Evolutionary conservation across 768 basidiomycete species (phyloP).

Genomic region (Leccinum olivaceopallidum): DNA sequence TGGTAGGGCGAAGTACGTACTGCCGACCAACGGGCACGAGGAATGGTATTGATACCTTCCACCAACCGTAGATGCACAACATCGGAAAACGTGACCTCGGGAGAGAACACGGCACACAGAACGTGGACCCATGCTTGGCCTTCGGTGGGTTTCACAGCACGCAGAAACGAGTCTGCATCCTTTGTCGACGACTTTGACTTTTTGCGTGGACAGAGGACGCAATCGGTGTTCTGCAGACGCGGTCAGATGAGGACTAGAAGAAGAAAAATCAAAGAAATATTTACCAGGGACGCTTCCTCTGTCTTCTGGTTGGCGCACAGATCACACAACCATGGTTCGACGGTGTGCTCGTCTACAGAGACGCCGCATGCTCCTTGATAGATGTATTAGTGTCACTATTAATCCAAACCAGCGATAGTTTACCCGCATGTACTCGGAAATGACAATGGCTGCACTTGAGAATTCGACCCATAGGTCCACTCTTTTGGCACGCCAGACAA

Average conservation of each 20-base stretch:
- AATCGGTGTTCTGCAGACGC: conserved; percentile 66
- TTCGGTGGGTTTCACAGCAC: conserved; percentile 87
- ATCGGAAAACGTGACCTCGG: conserved; percentile 83
- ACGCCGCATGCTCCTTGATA: conserved; percentile 66
- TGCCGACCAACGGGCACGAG: conserved; percentile 68
- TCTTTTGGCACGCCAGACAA: conserved; percentile 75
- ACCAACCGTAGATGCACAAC: conserved; percentile 70
- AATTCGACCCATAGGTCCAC: conserved; percentile 74
- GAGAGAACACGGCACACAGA: conserved; percentile 84
- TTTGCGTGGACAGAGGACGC: conserved; percentile 76
- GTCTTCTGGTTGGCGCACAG: conserved; percentile 83
- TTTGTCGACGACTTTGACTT: conserved; percentile 40
- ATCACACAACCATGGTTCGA: conserved; percentile 85
- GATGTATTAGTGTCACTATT: conserved; percentile 8
- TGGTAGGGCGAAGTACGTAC: conserved; percentile 44
- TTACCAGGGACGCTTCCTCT: conserved; percentile 73
- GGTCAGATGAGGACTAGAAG: conserved; percentile 1
- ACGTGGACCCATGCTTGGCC: conserved; percentile 93
- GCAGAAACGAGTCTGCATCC: conserved; percentile 62
- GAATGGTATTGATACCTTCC: conserved; percentile 81
- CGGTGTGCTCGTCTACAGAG: conserved; percentile 56
- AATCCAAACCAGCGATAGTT: not conserved
- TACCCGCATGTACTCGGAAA: conserved; percentile 80
- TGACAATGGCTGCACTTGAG: conserved; percentile 81
- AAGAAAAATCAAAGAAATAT: conserved; percentile 14